Evolutionary conservation across 306 rosid species (phyloP), one percentile per base, ranked within the genome.

Genomic region (Cercis canadensis): DNA sequence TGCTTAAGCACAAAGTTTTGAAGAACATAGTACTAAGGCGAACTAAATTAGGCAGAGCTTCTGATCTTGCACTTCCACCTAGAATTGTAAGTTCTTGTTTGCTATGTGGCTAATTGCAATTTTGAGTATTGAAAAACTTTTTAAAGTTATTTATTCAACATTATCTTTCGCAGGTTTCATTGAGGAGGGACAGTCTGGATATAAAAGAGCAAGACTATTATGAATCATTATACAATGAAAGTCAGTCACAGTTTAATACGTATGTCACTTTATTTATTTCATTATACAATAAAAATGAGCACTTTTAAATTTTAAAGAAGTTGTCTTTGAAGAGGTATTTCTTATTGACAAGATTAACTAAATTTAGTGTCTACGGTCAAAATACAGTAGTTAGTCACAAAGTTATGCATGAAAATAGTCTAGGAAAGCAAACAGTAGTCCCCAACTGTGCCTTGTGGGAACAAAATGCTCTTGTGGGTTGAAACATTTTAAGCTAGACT

Each of bases 41-140:
- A 16, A 90, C 98, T n/a, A 94, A 90, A 80, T 68, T 84, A 71
- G 96, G 96, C 75, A 81, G 98, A 74, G 97, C 97, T 62, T 85
- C 95, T 65, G 98, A 94, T 75, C 97, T 94, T 43, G 95, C 94
- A 54, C 97, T 94, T 69, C 98, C 98, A 58, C 96, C 97, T 24
- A 81, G 98, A 85, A 90, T 89, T 51, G 97, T 94, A 84, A 81
- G 96, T 84, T 69, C 70, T 24, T 72, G 37, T 44, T 52, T 57
- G 62, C 53, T 11, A 5, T 43, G 55, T 64, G 84, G 56, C 57
- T 31, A 8, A 62, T 12, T 55, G 47, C 13, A 29, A 29, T 63
- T 64, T 37, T 68, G 54, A 63, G 11, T 41, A 46, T 24, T 56
- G 62, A 29, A 47, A 36, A 52, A 19, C 10, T 62, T 31, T 29